A percentile compares a stretch with the other conserved stretches of the same genome.
Conservation (phyloP, 169 alveolate genomes). For the Theileria annulata region DNA sequence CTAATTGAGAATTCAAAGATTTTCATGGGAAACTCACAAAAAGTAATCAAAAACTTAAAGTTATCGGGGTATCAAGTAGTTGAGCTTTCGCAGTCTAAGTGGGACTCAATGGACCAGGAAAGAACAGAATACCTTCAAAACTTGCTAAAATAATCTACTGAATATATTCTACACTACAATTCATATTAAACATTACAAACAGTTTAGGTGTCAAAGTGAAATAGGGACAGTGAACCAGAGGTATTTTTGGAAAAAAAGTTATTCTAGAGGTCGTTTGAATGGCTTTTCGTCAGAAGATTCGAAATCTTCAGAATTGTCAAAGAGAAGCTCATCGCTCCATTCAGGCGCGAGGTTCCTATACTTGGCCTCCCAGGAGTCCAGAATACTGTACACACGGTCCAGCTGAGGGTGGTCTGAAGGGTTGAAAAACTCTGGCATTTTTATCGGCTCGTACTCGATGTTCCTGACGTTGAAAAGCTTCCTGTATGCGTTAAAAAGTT, state of each 20-base stretch:
- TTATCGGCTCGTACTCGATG: constrained; percentile 19
- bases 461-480: constrained; percentile 31
- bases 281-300: constrained; percentile 1
- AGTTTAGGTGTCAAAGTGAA: background rate
- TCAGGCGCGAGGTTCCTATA: background rate
- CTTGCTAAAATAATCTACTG: background rate
- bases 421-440: constrained; percentile 12
- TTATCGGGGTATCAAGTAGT: background rate
- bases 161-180: background rate
- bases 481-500: constrained; percentile 58
- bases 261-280: constrained; percentile 27
- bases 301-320: constrained; percentile 14
- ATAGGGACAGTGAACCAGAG: background rate
- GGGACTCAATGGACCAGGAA: background rate
- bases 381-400: background rate
- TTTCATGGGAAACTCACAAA: constrained; percentile 10
- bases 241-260: background rate
- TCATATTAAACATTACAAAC: background rate
- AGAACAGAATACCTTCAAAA: background rate
- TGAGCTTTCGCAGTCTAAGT: constrained; percentile 7
- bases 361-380: constrained; percentile 11
- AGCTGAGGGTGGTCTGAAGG: constrained; percentile 1
- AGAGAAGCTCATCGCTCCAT: constrained; percentile 38
- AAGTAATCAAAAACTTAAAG: background rate
- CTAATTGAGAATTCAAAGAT: background rate